Evolutionary conservation across 495 filamentous ascomycete genomes (phyloP).

Genomic region (Chaetomium cochliodes): DNA sequence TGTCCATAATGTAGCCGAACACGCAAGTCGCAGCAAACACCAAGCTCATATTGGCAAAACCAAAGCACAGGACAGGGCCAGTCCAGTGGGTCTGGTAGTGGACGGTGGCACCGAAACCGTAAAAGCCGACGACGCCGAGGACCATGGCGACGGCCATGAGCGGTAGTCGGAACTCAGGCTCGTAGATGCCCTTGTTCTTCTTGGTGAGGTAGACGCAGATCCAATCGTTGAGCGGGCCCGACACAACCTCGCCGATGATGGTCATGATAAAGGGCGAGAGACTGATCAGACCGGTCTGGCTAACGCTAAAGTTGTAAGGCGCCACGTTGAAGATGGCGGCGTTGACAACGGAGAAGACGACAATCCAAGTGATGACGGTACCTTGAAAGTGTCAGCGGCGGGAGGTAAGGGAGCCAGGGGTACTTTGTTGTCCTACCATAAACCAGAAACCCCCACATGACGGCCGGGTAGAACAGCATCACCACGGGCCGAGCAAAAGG

Average conservation of each 20-base stretch:
- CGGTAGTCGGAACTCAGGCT: constrained; percentile 56
- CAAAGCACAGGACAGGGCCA: constrained; percentile 54
- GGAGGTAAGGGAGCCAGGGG: too few relatives aligned
- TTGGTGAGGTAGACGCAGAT: constrained; percentile 46
- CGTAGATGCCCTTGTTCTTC: constrained; percentile 53
- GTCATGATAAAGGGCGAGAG: constrained; percentile 51
- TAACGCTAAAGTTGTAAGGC: constrained; percentile 55
- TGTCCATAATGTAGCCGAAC: constrained; percentile 56
- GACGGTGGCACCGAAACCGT: constrained; percentile 60
- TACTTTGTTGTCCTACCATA: constrained; percentile 38
- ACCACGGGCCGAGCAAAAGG: constrained; percentile 51
- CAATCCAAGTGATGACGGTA: constrained; percentile 52
- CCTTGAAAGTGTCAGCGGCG: constrained; percentile 13
- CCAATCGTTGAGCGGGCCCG: constrained; percentile 54
- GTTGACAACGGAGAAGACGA: constrained; percentile 55
- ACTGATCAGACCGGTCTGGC: constrained; percentile 50
- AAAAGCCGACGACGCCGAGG: constrained; percentile 53
- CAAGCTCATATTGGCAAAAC: constrained; percentile 53
- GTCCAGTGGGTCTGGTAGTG: constrained; percentile 55
- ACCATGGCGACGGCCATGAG: constrained; percentile 48
- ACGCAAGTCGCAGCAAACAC: constrained; percentile 53
- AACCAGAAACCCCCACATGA: constrained; percentile 54
- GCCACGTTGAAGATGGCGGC: constrained; percentile 49
- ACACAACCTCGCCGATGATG: constrained; percentile 49
- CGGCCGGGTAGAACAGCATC: constrained; percentile 54